Evolutionary conservation across 2,329 filamentous ascomycete species (phyloP).

Genomic region (Exophiala sp.): DNA sequence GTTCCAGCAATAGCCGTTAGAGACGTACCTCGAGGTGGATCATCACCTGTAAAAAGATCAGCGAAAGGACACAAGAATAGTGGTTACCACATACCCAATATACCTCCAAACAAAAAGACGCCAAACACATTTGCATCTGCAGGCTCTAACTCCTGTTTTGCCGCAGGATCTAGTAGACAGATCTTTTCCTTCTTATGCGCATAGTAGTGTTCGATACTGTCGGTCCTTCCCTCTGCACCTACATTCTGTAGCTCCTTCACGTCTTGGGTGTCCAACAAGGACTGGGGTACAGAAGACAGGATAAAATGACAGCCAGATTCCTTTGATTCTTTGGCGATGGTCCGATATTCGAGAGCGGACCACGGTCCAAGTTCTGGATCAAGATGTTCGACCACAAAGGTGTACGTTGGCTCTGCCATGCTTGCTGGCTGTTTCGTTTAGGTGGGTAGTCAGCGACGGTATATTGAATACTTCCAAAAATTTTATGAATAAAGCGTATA

Average conservation of each 20-base stretch:
- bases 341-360: constrained; percentile 88
- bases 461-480: too few relatives aligned
- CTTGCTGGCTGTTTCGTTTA: constrained; percentile 18
- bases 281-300: constrained; percentile 72
- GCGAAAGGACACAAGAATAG: background rate
- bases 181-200: constrained; percentile 68
- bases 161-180: constrained; percentile 85
- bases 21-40: constrained; percentile 66
- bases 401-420: constrained; percentile 50
- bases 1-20: background rate
- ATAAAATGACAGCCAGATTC: constrained; percentile 67
- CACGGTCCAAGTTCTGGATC: constrained; percentile 90
- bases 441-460: background rate
- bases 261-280: constrained; percentile 58
- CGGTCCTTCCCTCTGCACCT: constrained; percentile 67
- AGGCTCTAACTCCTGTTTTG: constrained; percentile 74
- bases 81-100: constrained; percentile 62
- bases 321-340: constrained; percentile 78
- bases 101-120: constrained; percentile 92
- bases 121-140: constrained; percentile 81
- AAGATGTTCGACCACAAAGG: constrained; percentile 93
- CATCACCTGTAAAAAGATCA: constrained; percentile 62
- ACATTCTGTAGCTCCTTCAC: constrained; percentile 57
- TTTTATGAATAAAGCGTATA: too few relatives aligned
- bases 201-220: constrained; percentile 81